These are phyloP conservation scores for Hypoxylon perforatum DNA, from an alignment of 495 filamentous ascomycete species.

Conservation along the genomic window DNA sequence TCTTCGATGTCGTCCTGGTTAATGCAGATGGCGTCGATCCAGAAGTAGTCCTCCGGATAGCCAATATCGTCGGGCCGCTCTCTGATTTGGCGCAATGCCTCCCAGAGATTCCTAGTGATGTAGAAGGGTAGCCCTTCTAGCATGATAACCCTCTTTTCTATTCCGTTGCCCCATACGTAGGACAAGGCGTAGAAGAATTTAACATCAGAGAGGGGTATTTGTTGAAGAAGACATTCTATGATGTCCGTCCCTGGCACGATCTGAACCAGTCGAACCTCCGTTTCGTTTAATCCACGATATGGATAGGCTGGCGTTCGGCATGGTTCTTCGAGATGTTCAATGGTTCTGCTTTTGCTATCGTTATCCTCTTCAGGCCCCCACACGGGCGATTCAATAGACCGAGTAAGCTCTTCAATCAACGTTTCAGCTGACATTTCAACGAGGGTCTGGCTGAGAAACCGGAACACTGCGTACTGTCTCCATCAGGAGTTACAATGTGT, in stretches of 20 bases:
- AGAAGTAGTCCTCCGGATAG: conserved; percentile 27
- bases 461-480: not conserved
- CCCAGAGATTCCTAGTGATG: conserved; percentile 19
- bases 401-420: not conserved
- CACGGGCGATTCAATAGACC: not conserved
- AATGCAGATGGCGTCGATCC: conserved; percentile 38
- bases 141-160: conserved; percentile 14
- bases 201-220: conserved; percentile 19
- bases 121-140: conserved; percentile 26
- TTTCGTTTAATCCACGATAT: conserved; percentile 21
- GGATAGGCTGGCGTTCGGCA: conserved; percentile 30
- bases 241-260: conserved; percentile 27
- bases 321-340: not conserved
- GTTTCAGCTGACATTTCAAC: conserved; percentile 9
- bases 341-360: conserved; percentile 2
- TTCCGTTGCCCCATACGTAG: conserved; percentile 40
- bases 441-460: not conserved
- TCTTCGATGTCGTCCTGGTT: conserved; percentile 28
- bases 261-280: conserved; percentile 29
- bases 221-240: conserved; percentile 28
- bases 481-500: not conserved
- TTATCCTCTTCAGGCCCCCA: not conserved
- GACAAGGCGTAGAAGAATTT: conserved; percentile 27
- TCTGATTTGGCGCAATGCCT: conserved; percentile 27
- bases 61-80: conserved; percentile 12